phyloP scores from a whole-genome alignment of 352 stramenopile genomes.

The Phytophthora uliginosa region DNA sequence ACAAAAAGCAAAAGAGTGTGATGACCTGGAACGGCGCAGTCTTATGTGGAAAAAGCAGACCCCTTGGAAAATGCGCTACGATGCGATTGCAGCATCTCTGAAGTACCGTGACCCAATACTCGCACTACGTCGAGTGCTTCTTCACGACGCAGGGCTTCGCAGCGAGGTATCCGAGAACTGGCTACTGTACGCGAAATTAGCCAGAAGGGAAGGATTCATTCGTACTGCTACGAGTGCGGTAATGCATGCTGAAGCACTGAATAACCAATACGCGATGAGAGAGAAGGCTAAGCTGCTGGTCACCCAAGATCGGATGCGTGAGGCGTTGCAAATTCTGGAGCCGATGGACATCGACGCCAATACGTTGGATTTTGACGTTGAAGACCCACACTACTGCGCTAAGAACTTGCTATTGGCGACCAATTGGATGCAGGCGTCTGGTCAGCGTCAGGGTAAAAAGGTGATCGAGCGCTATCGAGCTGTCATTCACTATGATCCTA shows the following conservation, averaged over 20 bases:
- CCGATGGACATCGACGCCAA: constrained; percentile 82
- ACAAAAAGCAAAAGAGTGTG: constrained; percentile 37
- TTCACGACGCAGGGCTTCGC: constrained; percentile 71
- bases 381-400: constrained; percentile 80
- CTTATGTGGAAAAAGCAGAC: constrained; percentile 67
- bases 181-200: constrained; percentile 85
- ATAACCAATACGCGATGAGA: constrained; percentile 77
- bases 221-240: constrained; percentile 85
- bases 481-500: constrained; percentile 94
- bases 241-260: constrained; percentile 86
- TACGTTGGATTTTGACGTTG: constrained; percentile 79
- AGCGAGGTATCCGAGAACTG: constrained; percentile 85
- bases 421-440: constrained; percentile 97
- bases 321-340: constrained; percentile 87
- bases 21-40: constrained; percentile 39
- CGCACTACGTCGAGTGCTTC: constrained; percentile 80
- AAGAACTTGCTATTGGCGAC: constrained; percentile 95
- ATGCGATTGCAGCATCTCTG: constrained; percentile 78
- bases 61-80: constrained; percentile 77
- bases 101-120: constrained; percentile 89
- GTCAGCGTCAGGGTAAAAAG: constrained; percentile 94
- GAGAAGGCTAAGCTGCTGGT: constrained; percentile 89
- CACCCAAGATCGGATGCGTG: constrained; percentile 85
- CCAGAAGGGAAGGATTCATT: constrained; percentile 86
- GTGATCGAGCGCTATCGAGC: constrained; percentile 96